phyloP scores from a whole-genome alignment of 345 rosid species.

The Syzygium grande region DNA sequence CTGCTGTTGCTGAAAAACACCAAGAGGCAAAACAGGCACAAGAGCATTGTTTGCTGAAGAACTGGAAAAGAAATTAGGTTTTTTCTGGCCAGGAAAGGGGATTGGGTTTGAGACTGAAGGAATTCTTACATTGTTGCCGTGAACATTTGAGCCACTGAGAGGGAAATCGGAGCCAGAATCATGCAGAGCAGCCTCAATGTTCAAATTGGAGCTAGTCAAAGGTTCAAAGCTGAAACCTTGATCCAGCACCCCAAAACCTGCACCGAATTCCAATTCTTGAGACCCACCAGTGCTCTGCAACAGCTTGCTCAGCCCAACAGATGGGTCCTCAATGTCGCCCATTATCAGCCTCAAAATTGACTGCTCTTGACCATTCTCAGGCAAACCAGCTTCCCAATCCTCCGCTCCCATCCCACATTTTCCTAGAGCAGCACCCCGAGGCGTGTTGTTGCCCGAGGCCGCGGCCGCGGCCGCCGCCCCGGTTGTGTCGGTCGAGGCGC shows the following conservation, averaged over 20 bases:
- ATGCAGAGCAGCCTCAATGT: not conserved
- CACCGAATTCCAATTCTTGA: not conserved
- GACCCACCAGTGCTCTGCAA: conserved; percentile 14
- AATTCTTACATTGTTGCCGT: not conserved
- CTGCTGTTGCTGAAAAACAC: conserved; percentile 19
- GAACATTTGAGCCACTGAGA: not conserved
- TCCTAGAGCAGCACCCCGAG: not conserved
- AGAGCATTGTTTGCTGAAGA: not conserved
- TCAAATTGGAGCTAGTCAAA: not conserved
- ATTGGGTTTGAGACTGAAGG: not conserved
- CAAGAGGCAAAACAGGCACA: not conserved
- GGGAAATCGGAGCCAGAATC: not conserved
- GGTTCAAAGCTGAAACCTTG: not conserved
- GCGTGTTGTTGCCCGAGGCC: not conserved
- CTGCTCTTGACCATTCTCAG: conserved; percentile 27
- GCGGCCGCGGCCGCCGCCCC: not conserved
- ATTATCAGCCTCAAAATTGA: conserved; percentile 36
- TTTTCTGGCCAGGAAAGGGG: conserved; percentile 1
- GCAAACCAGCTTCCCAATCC: conserved; percentile 12
- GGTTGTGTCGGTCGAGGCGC: not conserved
- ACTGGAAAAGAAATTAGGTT: not conserved
- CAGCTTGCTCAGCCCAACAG: conserved; percentile 34
- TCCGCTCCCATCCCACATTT: conserved; percentile 10
- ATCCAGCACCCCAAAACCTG: not conserved
- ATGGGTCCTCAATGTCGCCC: conserved; percentile 1